These are phyloP conservation scores for Phragmites australis DNA, from an alignment of 176 grass and related monocot species.

Conservation along the genomic window DNA sequence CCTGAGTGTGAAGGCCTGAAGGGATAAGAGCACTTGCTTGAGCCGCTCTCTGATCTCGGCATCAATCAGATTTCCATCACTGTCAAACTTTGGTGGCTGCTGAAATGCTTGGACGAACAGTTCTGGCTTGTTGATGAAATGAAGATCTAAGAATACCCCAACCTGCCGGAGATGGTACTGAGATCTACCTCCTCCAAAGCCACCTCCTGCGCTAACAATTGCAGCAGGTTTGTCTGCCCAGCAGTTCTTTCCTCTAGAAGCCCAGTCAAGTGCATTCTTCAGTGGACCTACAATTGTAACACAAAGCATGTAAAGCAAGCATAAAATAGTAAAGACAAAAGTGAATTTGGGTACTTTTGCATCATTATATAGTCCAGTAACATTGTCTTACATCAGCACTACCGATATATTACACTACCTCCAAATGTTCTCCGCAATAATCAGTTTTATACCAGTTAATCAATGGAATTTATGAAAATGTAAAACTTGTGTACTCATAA, in stretches of 20 bases:
- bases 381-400: not conserved
- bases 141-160: conserved; percentile 84
- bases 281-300: conserved; percentile 53
- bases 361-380: not conserved
- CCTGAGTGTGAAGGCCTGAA: conserved; percentile 75
- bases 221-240: conserved; percentile 90
- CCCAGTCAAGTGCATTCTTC: conserved; percentile 98
- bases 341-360: not conserved
- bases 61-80: conserved; percentile 72
- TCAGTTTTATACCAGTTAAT: not conserved
- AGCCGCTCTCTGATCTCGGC: conserved; percentile 55
- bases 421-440: not conserved
- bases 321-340: not conserved
- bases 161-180: conserved; percentile 93
- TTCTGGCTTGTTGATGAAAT: conserved; percentile 98
- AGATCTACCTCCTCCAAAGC: conserved; percentile 61
- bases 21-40: conserved; percentile 71
- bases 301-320: not conserved
- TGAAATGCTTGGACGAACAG: conserved; percentile 63
- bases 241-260: conserved; percentile 70
- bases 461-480: not conserved
- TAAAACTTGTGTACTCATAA: not conserved
- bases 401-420: not conserved
- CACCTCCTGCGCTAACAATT: conserved; percentile 67
- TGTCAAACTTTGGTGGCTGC: conserved; percentile 63